These are phyloP conservation scores for Eimeria praecox DNA, from an alignment of 169 alveolate genomes.

Conservation along the genomic window DNA sequence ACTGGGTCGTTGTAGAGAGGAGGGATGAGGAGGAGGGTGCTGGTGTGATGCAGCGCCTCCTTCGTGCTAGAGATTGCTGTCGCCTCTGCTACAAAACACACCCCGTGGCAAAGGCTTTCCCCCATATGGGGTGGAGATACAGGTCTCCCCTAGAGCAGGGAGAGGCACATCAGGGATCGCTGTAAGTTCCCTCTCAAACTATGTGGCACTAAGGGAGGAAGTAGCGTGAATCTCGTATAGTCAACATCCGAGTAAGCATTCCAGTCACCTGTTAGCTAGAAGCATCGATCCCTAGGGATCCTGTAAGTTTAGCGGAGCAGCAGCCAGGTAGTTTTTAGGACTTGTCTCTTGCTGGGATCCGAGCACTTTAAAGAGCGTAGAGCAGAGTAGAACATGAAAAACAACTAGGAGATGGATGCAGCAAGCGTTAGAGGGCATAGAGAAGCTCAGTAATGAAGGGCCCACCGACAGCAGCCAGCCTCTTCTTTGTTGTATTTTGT, in stretches of 20 bases:
- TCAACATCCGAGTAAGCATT: background rate
- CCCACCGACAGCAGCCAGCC: too few species aligned
- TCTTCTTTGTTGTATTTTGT: too few species aligned
- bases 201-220: background rate
- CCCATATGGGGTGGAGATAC: slow-evolving; percentile 56
- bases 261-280: background rate
- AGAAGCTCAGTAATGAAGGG: too few species aligned
- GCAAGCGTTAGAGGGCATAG: background rate
- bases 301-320: background rate
- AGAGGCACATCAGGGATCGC: background rate
- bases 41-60: slow-evolving; percentile 42
- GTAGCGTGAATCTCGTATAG: background rate
- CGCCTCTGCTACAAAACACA: slow-evolving; percentile 56
- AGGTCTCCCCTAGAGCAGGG: background rate
- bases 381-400: background rate
- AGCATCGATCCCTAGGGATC: background rate
- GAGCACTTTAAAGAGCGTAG: background rate
- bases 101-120: slow-evolving; percentile 61
- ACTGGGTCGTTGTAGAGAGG: slow-evolving; percentile 63
- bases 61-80: slow-evolving; percentile 55
- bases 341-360: background rate
- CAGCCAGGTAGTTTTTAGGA: background rate
- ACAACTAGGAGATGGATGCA: background rate
- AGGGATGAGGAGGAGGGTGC: slow-evolving; percentile 40
- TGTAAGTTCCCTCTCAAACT: background rate